Base-by-base conservation (phyloP, 2,329 filamentous ascomycete species). In the Trichoderma breve region DNA sequence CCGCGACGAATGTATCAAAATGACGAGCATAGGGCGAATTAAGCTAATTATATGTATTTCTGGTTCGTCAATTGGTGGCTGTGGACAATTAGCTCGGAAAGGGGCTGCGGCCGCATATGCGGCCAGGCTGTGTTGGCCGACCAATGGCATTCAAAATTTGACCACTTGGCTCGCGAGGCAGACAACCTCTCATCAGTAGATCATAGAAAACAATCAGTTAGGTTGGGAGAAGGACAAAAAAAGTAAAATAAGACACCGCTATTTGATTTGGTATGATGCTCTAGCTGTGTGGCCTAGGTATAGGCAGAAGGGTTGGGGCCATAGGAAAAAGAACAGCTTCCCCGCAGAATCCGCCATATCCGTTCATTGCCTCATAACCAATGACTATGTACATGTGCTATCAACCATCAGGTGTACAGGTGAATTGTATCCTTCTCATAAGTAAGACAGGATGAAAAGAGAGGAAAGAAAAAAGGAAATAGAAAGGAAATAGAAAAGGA, bases 41-140 rank as follows among this genome's bases (percentile, higher is more conserved):
- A n/a, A 58, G 26, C 34, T 30, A 24, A 18, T 30, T 43, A 43
- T 67, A 15, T 43, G 24, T 26, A 43, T 65, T 60, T 71, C 58
- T n/a, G 18, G 55, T 65, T 21, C 28, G n/a, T 53, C 24, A 36
- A 61, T 65, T 70, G 36, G 71, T 70, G 71, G 71, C 71, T 71
- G 67, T 72, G 71, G 57, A 65, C 34, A 28, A 28, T 62, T 57
- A 36, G 55, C 58, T 51, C 28, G 43, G 43, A 70, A 69, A 26
- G 24, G 47, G 74, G 66, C 74, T 72, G 39, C 67, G 77, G 77
- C 77, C 73, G 76, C 75, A 79, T 74, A 77, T 77, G 69, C 63
- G 77, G 77, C 76, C 76, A 63, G 75, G 76, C 73, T 73, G 74
- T 74, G 73, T 72, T 63, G 58, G 68, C 43, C 30, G 47, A 71